Evolutionary conservation across 2,329 filamentous ascomycete genomes (phyloP).

Genomic region (Sporothrix mexicana): DNA sequence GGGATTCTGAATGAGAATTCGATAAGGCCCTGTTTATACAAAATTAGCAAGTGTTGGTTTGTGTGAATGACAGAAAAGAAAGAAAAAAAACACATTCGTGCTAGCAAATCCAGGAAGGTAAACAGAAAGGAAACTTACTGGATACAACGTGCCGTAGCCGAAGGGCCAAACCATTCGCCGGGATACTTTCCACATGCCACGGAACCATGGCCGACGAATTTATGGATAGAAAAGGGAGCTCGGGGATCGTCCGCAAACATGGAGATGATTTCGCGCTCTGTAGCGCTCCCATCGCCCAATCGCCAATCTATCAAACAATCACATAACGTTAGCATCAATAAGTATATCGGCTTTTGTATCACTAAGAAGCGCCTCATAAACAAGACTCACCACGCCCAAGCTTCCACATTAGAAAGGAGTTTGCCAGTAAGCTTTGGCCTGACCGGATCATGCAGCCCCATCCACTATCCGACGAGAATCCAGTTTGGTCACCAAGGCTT

Average conservation of each 20-base stretch:
- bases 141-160: conserved; percentile 91
- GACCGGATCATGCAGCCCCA: conserved; percentile 99
- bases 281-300: conserved; percentile 59
- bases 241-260: conserved; percentile 85
- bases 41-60: too few relatives aligned
- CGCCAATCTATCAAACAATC: conserved; percentile 69
- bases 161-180: conserved; percentile 99
- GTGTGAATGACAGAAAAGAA: background rate
- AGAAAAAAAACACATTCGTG: background rate
- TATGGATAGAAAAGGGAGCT: conserved; percentile 93
- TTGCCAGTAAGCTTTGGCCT: conserved; percentile 90
- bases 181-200: conserved; percentile 89
- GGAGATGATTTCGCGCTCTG: conserved; percentile 74
- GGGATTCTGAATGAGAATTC: conserved; percentile 65
- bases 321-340: background rate
- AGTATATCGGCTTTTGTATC: background rate
- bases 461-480: conserved; percentile 91
- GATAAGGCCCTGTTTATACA: conserved; percentile 68
- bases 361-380: background rate
- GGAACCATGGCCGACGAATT: conserved; percentile 88
- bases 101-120: background rate
- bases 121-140: conserved; percentile 64
- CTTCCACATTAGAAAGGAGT: conserved; percentile 73
- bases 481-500: conserved; percentile 74
- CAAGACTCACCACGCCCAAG: conserved; percentile 74